A percentile compares a stretch with the other conserved stretches of the same genome.
Evolutionary conservation across 2,329 filamentous ascomycete genomes (phyloP).

Genomic region (Fusarium pilosicola): DNA sequence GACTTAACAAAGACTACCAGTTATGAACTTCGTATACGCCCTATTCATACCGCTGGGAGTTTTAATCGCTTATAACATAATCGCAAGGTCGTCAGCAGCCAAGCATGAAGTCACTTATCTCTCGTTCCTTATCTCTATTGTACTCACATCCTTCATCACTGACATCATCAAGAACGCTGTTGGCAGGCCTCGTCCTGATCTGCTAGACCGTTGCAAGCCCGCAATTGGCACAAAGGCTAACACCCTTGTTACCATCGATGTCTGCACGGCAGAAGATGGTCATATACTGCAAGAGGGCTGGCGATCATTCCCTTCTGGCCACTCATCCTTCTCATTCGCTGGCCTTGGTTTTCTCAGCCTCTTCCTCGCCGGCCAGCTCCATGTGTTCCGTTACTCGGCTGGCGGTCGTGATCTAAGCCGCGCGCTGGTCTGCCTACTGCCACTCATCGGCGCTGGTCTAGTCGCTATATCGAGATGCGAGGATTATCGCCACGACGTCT

Average conservation of each 20-base stretch:
- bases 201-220: conserved; percentile 83
- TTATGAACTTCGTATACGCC: conserved; percentile 83
- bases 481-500: conserved; percentile 77
- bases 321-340: conserved; percentile 81
- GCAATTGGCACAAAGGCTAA: conserved; percentile 57
- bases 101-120: conserved; percentile 89
- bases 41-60: conserved; percentile 75
- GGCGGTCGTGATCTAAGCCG: conserved; percentile 64
- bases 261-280: conserved; percentile 77
- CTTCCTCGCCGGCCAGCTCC: conserved; percentile 74
- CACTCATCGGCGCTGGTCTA: conserved; percentile 70
- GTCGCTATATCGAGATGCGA: conserved; percentile 76
- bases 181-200: conserved; percentile 73
- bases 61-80: conserved; percentile 72
- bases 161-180: conserved; percentile 92
- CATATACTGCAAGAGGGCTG: conserved; percentile 83
- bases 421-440: conserved; percentile 66
- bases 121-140: conserved; percentile 79
- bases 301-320: conserved; percentile 84
- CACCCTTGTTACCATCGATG: conserved; percentile 69
- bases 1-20: conserved; percentile 47
- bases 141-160: conserved; percentile 84
- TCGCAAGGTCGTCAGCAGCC: conserved; percentile 71
- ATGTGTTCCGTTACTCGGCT: conserved; percentile 61
- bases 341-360: conserved; percentile 80